Base-by-base conservation (phyloP, 768 basidiomycete species). In the Tremella yokohamensis region DNA sequence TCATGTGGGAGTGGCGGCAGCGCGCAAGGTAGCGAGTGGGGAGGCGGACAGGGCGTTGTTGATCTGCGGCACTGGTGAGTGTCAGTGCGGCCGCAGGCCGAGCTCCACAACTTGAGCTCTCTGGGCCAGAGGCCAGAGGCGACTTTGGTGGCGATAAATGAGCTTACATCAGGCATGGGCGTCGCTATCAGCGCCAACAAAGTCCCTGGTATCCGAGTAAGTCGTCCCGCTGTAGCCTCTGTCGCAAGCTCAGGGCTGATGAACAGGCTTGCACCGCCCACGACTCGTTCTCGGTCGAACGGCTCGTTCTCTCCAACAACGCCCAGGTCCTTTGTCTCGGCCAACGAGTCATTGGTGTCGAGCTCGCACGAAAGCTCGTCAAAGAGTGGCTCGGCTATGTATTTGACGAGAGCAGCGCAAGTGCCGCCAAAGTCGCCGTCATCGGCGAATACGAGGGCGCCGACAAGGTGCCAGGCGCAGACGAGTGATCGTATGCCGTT, bases 11-110 rank as follows among this genome's bases (percentile, higher is more conserved):
- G 70, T 76, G 19, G 72, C 65, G 20, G 73, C 71, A 0, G 75
- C 71, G n/a, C 60, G 60, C 60, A 69, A 66, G 45, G 63, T 76
- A 15, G 61, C 63, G 8, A 59, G 39, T 47, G 73, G 71, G 22
- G 65, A 73, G 52, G 73, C 70, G 13, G 69, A 76, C 56, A 57
- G 75, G 47, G 75, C 67, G 12, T 57, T 76, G 29, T 59, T 76
- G 54, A 65, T 76, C 49, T 76, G 75, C 56, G 75, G 75, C 3
- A 76, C 75, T n/a, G 72, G 72, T 68, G 49, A 62, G 60, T 64
- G 11, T n/a, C n/a, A n/a, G 20, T 24, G 39, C 40, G 8, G 6
- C 29, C 29, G 6, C 49, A 22, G 6, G 6, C 26, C 7, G 16
- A 16, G 16, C 18, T 29, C 19, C 49, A 3, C 7, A 8, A 3